A percentile compares a stretch with the other conserved stretches of the same genome.
Conservation (phyloP, 2,329 filamentous ascomycete genomes). For the Colletotrichum eremochloae region DNA sequence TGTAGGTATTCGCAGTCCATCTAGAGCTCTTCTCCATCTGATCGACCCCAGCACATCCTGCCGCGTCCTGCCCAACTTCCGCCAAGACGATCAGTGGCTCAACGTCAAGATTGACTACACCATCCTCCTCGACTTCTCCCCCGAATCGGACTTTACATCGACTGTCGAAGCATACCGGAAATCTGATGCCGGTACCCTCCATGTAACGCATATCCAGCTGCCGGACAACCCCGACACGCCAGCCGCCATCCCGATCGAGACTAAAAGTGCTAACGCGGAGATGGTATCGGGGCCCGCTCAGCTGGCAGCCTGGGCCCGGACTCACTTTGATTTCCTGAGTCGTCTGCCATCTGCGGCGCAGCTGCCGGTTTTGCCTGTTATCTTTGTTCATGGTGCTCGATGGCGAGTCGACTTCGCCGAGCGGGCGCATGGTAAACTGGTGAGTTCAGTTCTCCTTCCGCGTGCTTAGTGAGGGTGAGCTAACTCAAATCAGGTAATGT, state of each 20-base stretch:
- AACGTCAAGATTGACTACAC: constrained; percentile 18
- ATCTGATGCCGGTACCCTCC: neutral
- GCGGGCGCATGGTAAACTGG: neutral
- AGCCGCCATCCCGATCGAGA: neutral
- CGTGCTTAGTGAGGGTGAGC: neutral
- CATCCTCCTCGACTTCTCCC: neutral
- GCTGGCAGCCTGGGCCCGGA: constrained; percentile 3
- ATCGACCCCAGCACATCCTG: neutral
- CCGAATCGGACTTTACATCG: neutral
- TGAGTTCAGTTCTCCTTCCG: neutral
- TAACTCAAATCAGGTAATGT: neutral
- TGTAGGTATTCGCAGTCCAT: neutral
- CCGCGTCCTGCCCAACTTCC: neutral
- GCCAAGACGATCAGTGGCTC: neutral
- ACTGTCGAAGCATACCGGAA: neutral
- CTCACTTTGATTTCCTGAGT: constrained; percentile 1
- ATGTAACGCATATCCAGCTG: neutral
- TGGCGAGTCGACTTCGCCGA: neutral
- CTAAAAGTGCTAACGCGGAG: constrained; percentile 9
- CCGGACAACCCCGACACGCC: neutral
- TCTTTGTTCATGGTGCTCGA: neutral
- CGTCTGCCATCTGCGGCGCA: neutral
- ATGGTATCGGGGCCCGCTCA: neutral
- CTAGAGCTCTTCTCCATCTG: neutral
- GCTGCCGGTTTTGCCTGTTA: neutral